These are phyloP conservation scores for Coniochaeta ligniaria DNA, from an alignment of 2,329 filamentous ascomycete genomes.

Conservation along the genomic window DNA sequence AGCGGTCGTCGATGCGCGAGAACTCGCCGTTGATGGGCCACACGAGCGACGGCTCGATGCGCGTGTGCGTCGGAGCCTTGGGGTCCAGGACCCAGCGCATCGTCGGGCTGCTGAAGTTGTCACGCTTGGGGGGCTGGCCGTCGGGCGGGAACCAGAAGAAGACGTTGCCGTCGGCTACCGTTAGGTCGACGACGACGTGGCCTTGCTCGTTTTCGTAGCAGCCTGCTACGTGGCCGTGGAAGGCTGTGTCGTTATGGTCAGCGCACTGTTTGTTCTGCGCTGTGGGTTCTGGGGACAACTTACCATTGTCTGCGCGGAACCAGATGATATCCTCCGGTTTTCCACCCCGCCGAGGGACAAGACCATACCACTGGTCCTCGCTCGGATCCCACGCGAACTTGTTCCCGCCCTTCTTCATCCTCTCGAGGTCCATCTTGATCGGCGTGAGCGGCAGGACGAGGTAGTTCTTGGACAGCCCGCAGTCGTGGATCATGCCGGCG, in stretches of 20 bases:
- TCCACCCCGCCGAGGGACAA: slow-evolving; percentile 41
- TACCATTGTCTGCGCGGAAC: slow-evolving; percentile 44
- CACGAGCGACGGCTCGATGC: slow-evolving; percentile 24
- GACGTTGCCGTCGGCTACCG: slow-evolving; percentile 34
- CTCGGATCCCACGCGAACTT: slow-evolving; percentile 46
- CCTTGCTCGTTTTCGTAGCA: slow-evolving; percentile 40
- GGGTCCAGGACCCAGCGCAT: slow-evolving; percentile 33
- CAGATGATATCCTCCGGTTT: slow-evolving; percentile 45
- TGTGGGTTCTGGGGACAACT: slow-evolving; percentile 12
- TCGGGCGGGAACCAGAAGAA: slow-evolving; percentile 37
- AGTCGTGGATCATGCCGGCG: slow-evolving; percentile 46
- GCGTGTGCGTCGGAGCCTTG: slow-evolving; percentile 23
- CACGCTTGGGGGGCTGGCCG: slow-evolving; percentile 15
- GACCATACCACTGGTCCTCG: slow-evolving; percentile 47
- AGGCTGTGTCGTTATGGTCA: slow-evolving; percentile 18
- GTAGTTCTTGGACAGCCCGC: slow-evolving; percentile 38
- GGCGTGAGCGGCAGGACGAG: slow-evolving; percentile 40
- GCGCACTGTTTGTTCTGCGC: background rate
- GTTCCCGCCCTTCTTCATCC: slow-evolving; percentile 36
- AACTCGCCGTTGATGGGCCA: slow-evolving; percentile 41
- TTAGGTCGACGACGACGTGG: slow-evolving; percentile 35
- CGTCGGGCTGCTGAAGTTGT: slow-evolving; percentile 30
- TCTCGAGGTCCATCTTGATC: slow-evolving; percentile 34
- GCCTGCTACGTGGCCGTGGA: slow-evolving; percentile 39
- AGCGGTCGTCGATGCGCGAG: slow-evolving; percentile 40